Base-by-base conservation (phyloP, 2,329 filamentous ascomycete genomes). In the Hysterium pulicare region DNA sequence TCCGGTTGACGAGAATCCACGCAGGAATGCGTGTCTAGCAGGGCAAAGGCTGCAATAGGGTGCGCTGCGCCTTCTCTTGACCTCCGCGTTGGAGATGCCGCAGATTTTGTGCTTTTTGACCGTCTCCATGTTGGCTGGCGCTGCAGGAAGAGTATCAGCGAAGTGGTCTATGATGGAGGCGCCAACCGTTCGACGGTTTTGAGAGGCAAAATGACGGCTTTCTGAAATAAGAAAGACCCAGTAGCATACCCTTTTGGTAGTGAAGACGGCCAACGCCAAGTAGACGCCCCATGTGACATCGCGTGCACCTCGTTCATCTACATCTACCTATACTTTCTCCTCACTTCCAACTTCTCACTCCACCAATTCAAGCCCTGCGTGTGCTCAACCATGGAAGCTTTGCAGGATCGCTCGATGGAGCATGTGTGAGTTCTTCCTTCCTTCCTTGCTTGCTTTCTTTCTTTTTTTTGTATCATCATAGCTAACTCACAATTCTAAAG, bases 11-110 rank as follows among this genome's bases (percentile, higher is more conserved):
- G n/a, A n/a, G n/a, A n/a, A 32, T 33, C n/a, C 15, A 53, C 53
- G 51, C 45, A 75, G 62, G 68, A 76, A 58, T 70, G 72, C 58
- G 71, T 78, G 3, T 76, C 73, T 9, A 68, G 64, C 11, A 59
- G 71, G 22, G 70, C 72, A 19, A 66, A 68, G 45, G 34, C 47
- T 33, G 53, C 52, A 42, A 71, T 87, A 47, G 62, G 62, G 22
- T 51, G 50, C 22, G 44, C 51, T 17, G 28, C 59, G 8, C 55
- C 61, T 0, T 55, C 56, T 34, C 42, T 71, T 5, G 44, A 54
- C 5, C 30, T 72, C 4, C 22, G 46, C 5, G 47, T 54, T 34
- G 71, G 68, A 10, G 63, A 71, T 34, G 50, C 51, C 20, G 71
- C 71, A 19, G 65, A 72, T 47, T 64, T 75, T 42, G 54, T 75